Evolutionary conservation across 2,329 filamentous ascomycete genomes (phyloP), one percentile per base, ranked within the genome.

Genomic region (Ophiostoma quercus): DNA sequence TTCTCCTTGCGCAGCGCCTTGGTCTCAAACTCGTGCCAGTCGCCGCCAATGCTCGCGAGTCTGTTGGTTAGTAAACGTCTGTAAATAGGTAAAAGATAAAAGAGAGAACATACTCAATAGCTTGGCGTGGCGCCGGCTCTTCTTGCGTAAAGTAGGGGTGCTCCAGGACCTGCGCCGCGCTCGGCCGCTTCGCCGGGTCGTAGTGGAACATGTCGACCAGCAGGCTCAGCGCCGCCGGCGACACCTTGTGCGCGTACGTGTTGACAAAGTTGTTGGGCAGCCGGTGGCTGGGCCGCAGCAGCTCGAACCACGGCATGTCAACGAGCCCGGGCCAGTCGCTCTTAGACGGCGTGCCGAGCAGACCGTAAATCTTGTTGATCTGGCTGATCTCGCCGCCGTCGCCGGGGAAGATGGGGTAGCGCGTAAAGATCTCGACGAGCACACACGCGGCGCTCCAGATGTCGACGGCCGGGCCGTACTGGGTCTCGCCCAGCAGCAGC

Each of bases 11-110:
- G 86, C 34, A 97, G 84, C 19, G 93, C 94, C 81, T 99, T 99
- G 70, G 92, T 96, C 81, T 99, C 95, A 76, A 98, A 97, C 78
- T 99, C 95, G 77, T 99, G 95, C 95, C 95, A 99, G 75, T 99
- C 95, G 29, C 95, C 95, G 75, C 95, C 88, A 39, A 99, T 85
- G 67, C 89, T 83, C 71, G 90, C 88, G 67, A 99, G 85, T 76
- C 91, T 92, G 19, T 22, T 12, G 5, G 71, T 16, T 22, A 22
- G 57, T 51, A 34, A 3, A 29, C 2, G 22, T 25, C 9, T 51
- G 3, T 29, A 3, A 25, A 41, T 37, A 57, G 72, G 39, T 41
- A 67, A 22, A 19, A 19, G 47, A 62, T 19, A 16, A 39, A 34
- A 39, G 37, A 22, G 62, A 66, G 51, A 14, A 87, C 90, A 80